These are phyloP conservation scores for Plectosphaerella cucumerina DNA, from an alignment of 2,329 filamentous ascomycete species.

Conservation along the genomic window DNA sequence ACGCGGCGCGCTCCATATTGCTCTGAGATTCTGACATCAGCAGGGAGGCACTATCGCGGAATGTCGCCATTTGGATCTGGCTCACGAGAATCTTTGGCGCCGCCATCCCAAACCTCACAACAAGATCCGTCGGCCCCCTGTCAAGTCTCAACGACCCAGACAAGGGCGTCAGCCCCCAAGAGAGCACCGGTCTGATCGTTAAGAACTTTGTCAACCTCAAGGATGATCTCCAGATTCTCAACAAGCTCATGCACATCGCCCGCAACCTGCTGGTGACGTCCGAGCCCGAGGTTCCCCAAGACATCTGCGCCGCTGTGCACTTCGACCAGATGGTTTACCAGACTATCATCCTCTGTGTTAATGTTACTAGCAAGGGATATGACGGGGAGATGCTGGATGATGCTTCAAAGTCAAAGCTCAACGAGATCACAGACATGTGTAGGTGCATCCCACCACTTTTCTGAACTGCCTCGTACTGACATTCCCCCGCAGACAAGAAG, in stretches of 20 bases:
- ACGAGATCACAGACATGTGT: conserved; percentile 63
- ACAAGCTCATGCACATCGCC: conserved; percentile 64
- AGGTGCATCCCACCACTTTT: conserved; percentile 20
- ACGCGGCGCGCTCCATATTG: not conserved
- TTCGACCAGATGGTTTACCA: conserved; percentile 65
- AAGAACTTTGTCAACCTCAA: conserved; percentile 58
- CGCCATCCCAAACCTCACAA: conserved; percentile 56
- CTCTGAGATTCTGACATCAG: conserved; percentile 3
- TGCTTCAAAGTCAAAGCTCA: conserved; percentile 49
- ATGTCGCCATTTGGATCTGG: conserved; percentile 63
- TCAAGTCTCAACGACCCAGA: conserved; percentile 50
- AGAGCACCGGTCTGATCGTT: conserved; percentile 59
- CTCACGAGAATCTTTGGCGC: conserved; percentile 57
- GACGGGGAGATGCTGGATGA: conserved; percentile 61
- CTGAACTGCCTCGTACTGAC: conserved; percentile 9
- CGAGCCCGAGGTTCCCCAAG: conserved; percentile 61
- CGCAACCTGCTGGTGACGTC: conserved; percentile 61
- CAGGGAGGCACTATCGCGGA: conserved; percentile 57
- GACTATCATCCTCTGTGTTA: conserved; percentile 61
- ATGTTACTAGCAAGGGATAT: conserved; percentile 64
- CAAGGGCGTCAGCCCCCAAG: conserved; percentile 54
- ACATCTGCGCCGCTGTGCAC: conserved; percentile 59
- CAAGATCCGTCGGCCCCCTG: conserved; percentile 53
- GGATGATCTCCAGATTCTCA: conserved; percentile 58
- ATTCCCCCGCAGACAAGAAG: conserved; percentile 51